phyloP scores from a whole-genome alignment of 345 rosid genomes.

The Euphorbia lathyris region DNA sequence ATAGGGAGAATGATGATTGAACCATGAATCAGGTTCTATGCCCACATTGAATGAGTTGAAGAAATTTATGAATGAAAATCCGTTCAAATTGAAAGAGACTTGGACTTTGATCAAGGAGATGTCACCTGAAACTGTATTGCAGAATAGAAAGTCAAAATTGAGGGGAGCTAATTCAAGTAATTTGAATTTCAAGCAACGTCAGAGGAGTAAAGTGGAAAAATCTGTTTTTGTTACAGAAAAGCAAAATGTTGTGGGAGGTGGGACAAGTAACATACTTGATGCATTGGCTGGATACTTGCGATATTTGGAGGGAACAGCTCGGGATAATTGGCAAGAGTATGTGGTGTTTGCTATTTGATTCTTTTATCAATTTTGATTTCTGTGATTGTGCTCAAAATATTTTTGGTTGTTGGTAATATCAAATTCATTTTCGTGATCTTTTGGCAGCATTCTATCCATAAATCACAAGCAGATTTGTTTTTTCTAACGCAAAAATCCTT shows the following conservation, averaged over 20 bases:
- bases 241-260: conserved; percentile 67
- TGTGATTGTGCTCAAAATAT: neutral
- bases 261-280: conserved; percentile 51
- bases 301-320: conserved; percentile 82
- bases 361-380: neutral
- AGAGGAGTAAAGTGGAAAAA: conserved; percentile 37
- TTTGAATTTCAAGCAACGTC: conserved; percentile 18
- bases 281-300: conserved; percentile 80
- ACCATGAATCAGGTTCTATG: conserved; percentile 61
- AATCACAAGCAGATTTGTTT: neutral
- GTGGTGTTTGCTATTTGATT: conserved; percentile 28
- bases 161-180: conserved; percentile 20
- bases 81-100: conserved; percentile 35
- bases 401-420: neutral
- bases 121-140: conserved; percentile 51
- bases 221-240: conserved; percentile 60
- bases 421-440: neutral
- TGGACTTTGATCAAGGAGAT: conserved; percentile 48
- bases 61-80: conserved; percentile 45
- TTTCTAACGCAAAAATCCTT: no score
- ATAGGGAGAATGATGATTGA: conserved; percentile 28
- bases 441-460: neutral
- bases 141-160: conserved; percentile 30
- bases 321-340: conserved; percentile 91
- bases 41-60: conserved; percentile 63